Base-by-base conservation (phyloP, 2,329 filamentous ascomycete genomes). In the Lachnum nothofagi region DNA sequence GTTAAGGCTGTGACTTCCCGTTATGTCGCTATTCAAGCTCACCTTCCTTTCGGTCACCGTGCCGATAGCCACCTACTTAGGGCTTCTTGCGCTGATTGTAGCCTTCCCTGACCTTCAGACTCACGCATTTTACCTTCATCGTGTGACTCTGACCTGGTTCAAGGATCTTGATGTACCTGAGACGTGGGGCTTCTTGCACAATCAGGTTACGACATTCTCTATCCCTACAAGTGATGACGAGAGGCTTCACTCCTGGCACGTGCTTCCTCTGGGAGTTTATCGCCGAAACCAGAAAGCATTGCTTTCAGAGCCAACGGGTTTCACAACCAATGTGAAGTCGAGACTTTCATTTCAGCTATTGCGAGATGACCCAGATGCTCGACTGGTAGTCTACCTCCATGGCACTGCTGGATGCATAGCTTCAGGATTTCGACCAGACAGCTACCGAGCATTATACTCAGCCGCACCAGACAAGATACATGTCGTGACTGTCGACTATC, bases 141-240 rank as follows among this genome's bases (percentile, higher is more conserved):
- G 85, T 53, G 67, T 95, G 58, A 83, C 88, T 54, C 85, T 83
- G 5, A 74, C 79, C 3, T 80, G 77, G 65, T 90, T 82, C 78
- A 76, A 85, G 57, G 79, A 94, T 61, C 67, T 91, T 33, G 79
- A 88, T 53, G 73, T 82, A 51, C 87, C 89, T 0, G 86, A 94
- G 64, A 76, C 77, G 52, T 94, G 89, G 75, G 90, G 90, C 0
- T 96, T 95, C 27, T 31, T 57, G 4, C 42, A 42, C 62, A 88
- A 89, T 58, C 91, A 97, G 69, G 86, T 94, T 2, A 89, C 88
- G 5, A 86, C 91, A 0, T 95, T 96, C 65, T 80, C 78, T 35
- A 68, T 96, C 23, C 69, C 69, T 4, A 91, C 88, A 0, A 72
- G 79, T 0, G 90, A 95, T 64, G 80, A 81, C 22, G 83, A 89